phyloP scores from a whole-genome alignment of 2,329 filamentous ascomycete genomes.

The Nakataea oryzae region DNA sequence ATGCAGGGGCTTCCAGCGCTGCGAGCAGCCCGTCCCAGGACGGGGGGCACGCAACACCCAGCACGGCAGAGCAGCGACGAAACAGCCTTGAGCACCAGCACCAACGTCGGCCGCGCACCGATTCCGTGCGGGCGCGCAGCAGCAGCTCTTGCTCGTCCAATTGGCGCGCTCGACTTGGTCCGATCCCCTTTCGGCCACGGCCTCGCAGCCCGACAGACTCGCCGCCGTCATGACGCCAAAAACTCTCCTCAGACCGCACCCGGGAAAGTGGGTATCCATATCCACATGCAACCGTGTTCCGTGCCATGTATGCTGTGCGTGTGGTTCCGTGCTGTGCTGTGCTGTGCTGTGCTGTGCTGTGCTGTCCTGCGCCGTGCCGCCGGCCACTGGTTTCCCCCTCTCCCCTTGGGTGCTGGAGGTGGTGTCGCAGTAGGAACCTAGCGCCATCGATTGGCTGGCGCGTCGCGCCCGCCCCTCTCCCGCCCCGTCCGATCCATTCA shows the following conservation, averaged over 20 bases:
- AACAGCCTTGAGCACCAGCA: too few relatives aligned
- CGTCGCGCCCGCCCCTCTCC: not conserved
- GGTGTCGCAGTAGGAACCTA: not conserved
- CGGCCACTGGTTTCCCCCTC: not conserved
- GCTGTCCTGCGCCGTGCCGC: not conserved
- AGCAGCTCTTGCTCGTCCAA: not conserved
- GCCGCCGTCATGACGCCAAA: too few relatives aligned
- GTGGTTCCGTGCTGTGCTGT: slow-evolving; percentile 1
- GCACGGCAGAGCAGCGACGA: too few relatives aligned
- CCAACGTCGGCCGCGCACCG: too few relatives aligned
- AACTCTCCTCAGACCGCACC: not conserved
- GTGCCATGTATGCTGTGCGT: not conserved
- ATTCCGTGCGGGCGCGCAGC: too few relatives aligned
- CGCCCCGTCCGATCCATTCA: not conserved
- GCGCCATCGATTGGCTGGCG: not conserved
- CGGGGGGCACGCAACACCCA: too few relatives aligned
- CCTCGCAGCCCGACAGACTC: not conserved
- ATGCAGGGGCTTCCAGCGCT: not conserved
- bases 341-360: not conserved
- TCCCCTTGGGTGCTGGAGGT: not conserved
- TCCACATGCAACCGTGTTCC: not conserved
- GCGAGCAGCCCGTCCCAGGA: not conserved
- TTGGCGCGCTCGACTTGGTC: not conserved
- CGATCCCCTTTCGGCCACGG: not conserved
- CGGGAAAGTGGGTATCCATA: not conserved